Base-by-base conservation (phyloP, 2,329 filamentous ascomycete genomes). In the Huntiella bhutanensis region DNA sequence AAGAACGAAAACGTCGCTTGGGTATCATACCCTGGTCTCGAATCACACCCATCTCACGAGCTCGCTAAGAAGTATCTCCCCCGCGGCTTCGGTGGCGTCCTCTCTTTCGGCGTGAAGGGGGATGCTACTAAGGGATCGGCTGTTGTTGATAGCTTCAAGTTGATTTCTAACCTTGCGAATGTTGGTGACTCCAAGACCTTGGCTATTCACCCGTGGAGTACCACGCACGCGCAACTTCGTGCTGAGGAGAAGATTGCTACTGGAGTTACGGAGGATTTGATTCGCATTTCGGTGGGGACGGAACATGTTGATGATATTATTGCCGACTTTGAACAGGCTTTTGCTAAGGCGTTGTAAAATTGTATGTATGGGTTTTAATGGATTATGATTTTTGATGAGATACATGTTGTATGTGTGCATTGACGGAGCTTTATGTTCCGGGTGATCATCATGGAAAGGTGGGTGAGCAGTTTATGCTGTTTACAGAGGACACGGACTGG, bases 221-320 rank as follows among this genome's bases (percentile, higher is more conserved):
- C 88, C 2, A 96, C 88, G 2, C 88, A 96, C 61, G 82, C 93
- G 68, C 88, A 96, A 66, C 70, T 96, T 49, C 77, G 69, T 17
- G 81, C 88, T 28, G 72, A 86, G 59, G 88, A 95, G 69, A 84
- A 78, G 64, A 59, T 71, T 44, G 77, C 67, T 58, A 88, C 83
- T 16, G 88, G 88, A 55, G 84, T 91, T 8, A 37, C 11, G 15
- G 60, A 85, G 71, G 88, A 93, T 58, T 76, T 87, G 35, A 94
- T 96, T 62, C 82, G 88, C 52, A 91, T 96, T 57, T 95, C 87
- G 0, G 87, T 95, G 49, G 88, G 88, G 45, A 93, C 82, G 1
- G 88, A 96, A 66, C 86, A 95, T 61, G 93, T 96, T 59, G 87
- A 94, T 65, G 88, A 96, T 58, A 95, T 96, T 56, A 91, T 94